Conservation (phyloP, 345 rosid species). For the Populus tremula region DNA sequence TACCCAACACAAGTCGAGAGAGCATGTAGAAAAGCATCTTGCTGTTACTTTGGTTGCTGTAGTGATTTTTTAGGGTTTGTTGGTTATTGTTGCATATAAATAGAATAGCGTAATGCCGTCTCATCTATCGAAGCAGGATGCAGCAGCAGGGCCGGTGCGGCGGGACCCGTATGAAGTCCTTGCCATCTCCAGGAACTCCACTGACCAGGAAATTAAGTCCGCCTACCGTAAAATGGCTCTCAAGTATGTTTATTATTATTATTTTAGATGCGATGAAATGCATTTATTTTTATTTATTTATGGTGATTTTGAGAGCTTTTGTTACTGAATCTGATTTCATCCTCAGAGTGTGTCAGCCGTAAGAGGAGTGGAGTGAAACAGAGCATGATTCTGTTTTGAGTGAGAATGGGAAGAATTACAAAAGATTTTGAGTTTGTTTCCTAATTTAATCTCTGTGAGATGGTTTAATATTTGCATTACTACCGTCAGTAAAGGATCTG, state of each 20-base stretch:
- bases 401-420: too few species aligned
- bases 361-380: too few species aligned
- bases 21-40: neutral
- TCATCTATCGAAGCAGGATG: slow-evolving; percentile 40
- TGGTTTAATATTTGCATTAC: too few species aligned
- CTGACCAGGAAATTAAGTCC: slow-evolving; percentile 91
- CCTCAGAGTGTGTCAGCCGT: neutral
- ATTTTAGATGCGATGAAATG: neutral
- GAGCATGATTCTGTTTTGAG: too few species aligned
- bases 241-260: slow-evolving; percentile 37
- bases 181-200: slow-evolving; percentile 62
- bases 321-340: neutral
- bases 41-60: neutral
- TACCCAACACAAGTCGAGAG: neutral
- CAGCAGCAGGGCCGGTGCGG: slow-evolving; percentile 55
- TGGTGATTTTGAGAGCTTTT: neutral
- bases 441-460: too few species aligned
- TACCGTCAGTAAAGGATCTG: too few species aligned
- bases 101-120: slow-evolving; percentile 20
- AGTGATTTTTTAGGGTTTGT: neutral
- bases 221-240: slow-evolving; percentile 95
- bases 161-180: slow-evolving; percentile 95
- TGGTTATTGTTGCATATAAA: neutral
- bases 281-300: neutral
- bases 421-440: too few species aligned